phyloP scores from a whole-genome alignment of 345 rosid species.

The Erysimum cheiranthoides region DNA sequence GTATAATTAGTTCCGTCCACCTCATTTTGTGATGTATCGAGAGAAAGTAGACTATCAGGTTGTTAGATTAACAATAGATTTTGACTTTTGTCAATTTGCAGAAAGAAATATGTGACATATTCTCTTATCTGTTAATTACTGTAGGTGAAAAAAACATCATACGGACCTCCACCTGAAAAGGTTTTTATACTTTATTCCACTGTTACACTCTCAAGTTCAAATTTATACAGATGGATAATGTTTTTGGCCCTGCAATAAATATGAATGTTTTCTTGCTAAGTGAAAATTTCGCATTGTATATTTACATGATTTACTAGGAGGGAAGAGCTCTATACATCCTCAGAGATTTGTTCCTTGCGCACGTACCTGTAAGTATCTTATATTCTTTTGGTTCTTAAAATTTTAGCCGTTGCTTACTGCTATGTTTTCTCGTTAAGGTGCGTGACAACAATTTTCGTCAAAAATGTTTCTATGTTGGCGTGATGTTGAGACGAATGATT shows the following conservation, averaged over 20 bases:
- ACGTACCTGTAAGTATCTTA: constrained; percentile 74
- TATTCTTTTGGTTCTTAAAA: constrained; percentile 20
- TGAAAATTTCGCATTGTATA: constrained; percentile 4
- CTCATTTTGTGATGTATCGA: neutral
- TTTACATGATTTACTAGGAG: constrained; percentile 54
- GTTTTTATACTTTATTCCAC: constrained; percentile 42
- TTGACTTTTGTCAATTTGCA: constrained; percentile 18
- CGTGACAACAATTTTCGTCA: constrained; percentile 69
- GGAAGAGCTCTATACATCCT: constrained; percentile 67
- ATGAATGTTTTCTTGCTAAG: constrained; percentile 17
- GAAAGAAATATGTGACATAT: neutral
- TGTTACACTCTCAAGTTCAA: constrained; percentile 18
- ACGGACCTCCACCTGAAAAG: constrained; percentile 53
- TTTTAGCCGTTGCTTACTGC: constrained; percentile 32
- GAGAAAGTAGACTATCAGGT: constrained; percentile 6
- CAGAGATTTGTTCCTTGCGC: constrained; percentile 82
- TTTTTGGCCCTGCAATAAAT: constrained; percentile 5
- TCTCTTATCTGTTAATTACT: constrained; percentile 31
- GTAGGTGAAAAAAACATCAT: constrained; percentile 67
- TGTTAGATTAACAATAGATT: constrained; percentile 28
- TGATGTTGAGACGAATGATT: constrained; percentile 93
- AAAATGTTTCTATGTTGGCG: constrained; percentile 92
- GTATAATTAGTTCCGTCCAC: constrained; percentile 7
- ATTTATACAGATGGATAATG: constrained; percentile 23
- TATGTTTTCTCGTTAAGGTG: constrained; percentile 54